phyloP scores from a whole-genome alignment of 2,329 filamentous ascomycete species.

The Cryphonectria radicalis region DNA sequence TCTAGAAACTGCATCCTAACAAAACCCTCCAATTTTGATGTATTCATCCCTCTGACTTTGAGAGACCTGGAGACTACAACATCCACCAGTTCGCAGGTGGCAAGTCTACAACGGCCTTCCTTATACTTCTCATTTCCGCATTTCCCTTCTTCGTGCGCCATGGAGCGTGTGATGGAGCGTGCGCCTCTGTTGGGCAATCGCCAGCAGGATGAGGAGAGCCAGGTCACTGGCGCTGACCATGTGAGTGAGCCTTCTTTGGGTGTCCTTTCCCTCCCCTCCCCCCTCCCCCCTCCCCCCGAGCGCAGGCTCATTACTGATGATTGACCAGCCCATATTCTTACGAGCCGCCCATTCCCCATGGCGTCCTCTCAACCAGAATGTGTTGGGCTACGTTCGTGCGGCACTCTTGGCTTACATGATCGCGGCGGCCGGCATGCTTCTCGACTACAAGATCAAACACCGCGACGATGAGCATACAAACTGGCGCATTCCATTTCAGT shows the following conservation, averaged over 20 bases:
- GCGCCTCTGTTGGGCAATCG: conserved; percentile 30
- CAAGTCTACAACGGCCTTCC: conserved; percentile 11
- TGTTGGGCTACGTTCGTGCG: conserved; percentile 50
- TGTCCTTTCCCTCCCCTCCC: too few relatives aligned
- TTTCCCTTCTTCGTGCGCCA: conserved; percentile 20
- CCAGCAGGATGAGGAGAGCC: conserved; percentile 27
- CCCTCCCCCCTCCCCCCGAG: too few relatives aligned
- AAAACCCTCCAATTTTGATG: conserved; percentile 1
- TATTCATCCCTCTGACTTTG: conserved; percentile 21
- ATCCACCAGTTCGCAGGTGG: conserved; percentile 4
- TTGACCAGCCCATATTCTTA: conserved; percentile 53
- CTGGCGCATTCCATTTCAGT: conserved; percentile 54
- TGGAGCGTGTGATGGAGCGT: conserved; percentile 30
- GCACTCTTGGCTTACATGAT: conserved; percentile 49
- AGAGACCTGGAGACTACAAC: conserved; percentile 20
- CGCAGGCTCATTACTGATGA: conserved; percentile 26
- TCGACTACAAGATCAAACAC: conserved; percentile 50
- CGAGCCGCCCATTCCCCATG: conserved; percentile 58
- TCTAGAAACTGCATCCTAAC: neutral
- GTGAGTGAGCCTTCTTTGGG: conserved; percentile 34
- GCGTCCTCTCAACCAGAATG: conserved; percentile 50
- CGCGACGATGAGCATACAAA: conserved; percentile 44
- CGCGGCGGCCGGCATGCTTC: conserved; percentile 46
- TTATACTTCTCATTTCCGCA: conserved; percentile 26
- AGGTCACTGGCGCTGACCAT: conserved; percentile 33